Conservation (phyloP, 176 grass and related monocot genomes). For the Carex littledalei region DNA sequence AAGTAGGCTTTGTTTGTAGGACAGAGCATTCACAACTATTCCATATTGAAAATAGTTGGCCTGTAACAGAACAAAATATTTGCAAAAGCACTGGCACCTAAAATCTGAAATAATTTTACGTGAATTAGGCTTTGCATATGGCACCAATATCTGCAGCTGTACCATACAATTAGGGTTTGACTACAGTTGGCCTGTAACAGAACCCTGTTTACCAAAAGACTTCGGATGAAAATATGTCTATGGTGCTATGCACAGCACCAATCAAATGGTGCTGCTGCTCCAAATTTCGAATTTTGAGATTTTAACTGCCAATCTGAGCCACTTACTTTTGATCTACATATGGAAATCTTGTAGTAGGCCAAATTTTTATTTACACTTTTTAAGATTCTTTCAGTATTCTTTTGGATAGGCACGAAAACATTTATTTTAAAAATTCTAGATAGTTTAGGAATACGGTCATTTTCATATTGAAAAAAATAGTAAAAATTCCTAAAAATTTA, state of each 20-base stretch:
- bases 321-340: not conserved
- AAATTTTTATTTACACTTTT: not conserved
- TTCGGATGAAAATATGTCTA: not conserved
- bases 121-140: not conserved
- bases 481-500: not conserved
- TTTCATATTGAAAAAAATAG: not conserved
- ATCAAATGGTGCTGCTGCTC: not conserved
- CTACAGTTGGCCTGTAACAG: not conserved
- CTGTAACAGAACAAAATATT: slow-evolving; percentile 8
- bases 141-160: not conserved
- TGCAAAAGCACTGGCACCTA: not conserved
- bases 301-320: not conserved
- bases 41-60: not conserved
- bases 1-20: not conserved
- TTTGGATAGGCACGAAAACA: not conserved
- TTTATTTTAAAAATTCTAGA: not conserved
- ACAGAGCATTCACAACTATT: not conserved
- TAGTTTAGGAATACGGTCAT: no score
- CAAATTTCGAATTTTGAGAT: not conserved
- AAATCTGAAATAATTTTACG: not conserved
- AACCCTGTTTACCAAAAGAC: not conserved
- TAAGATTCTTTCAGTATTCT: not conserved
- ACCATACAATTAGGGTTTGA: not conserved
- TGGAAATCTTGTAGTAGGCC: not conserved
- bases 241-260: not conserved